Conservation (phyloP, 441 rosid species). For the Syzygium syzygioides region DNA sequence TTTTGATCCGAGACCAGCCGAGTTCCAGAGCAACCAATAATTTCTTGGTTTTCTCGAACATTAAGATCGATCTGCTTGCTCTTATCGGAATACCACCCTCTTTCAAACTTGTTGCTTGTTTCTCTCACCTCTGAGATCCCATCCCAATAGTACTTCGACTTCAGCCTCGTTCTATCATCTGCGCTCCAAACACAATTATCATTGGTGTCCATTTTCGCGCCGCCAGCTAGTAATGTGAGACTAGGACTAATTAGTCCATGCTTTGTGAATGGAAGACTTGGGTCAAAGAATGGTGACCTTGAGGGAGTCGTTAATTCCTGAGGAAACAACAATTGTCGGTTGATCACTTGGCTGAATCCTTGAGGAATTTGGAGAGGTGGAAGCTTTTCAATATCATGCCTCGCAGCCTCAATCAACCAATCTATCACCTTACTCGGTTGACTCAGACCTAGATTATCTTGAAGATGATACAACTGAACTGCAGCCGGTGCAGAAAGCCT, state of each 20-base stretch:
- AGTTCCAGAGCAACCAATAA: background rate
- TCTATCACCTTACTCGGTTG: constrained; percentile 18
- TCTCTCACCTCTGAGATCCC: background rate
- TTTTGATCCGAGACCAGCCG: background rate
- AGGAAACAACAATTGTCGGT: background rate
- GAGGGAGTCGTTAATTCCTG: background rate
- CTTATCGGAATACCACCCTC: background rate
- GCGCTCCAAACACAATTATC: background rate
- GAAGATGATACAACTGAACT: constrained; percentile 10
- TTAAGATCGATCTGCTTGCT: background rate
- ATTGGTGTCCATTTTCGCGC: background rate
- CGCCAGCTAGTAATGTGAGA: background rate
- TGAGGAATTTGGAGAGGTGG: constrained; percentile 15
- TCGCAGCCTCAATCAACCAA: constrained; percentile 9
- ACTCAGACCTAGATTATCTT: constrained; percentile 8
- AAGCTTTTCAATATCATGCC: constrained; percentile 12
- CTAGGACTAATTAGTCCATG: background rate
- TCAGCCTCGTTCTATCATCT: background rate
- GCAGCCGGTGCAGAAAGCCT: constrained; percentile 9
- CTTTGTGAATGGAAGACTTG: background rate
- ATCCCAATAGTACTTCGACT: background rate
- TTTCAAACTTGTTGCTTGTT: background rate
- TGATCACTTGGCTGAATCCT: background rate
- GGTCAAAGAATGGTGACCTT: background rate
- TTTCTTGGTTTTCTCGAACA: background rate